Conservation (phyloP, 1,284 basidiomycete species). For the Blastosporella zonata region DNA sequence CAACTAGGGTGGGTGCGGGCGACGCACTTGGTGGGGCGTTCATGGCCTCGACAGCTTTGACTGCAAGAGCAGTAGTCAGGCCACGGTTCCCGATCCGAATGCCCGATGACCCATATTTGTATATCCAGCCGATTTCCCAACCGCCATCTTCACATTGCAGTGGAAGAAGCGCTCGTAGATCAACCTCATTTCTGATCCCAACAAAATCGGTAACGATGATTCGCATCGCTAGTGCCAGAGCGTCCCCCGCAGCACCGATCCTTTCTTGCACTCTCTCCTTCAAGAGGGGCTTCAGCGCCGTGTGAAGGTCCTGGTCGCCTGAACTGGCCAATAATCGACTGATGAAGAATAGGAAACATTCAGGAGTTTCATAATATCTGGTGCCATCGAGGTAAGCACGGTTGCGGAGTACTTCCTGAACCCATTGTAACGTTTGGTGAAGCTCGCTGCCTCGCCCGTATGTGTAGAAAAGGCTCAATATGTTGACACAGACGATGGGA, state of each 20-base stretch:
- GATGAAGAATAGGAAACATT: slow-evolving; percentile 54
- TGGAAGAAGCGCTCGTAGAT: slow-evolving; percentile 39
- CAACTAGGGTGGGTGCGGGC: slow-evolving; percentile 18
- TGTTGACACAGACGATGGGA: slow-evolving; percentile 53
- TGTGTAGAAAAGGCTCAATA: slow-evolving; percentile 46
- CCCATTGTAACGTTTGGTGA: slow-evolving; percentile 46
- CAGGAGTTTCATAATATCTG: slow-evolving; percentile 52
- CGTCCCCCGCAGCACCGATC: slow-evolving; percentile 47
- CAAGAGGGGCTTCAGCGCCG: slow-evolving; percentile 36
- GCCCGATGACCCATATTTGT: slow-evolving; percentile 45
- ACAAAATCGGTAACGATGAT: slow-evolving; percentile 40
- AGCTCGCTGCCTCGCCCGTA: slow-evolving; percentile 48
- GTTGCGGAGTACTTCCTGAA: slow-evolving; percentile 45
- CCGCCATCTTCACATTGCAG: slow-evolving; percentile 49
- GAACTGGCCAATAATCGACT: slow-evolving; percentile 42
- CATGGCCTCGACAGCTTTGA: slow-evolving; percentile 28
- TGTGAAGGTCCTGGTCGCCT: slow-evolving; percentile 32
- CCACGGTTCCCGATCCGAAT: slow-evolving; percentile 47
- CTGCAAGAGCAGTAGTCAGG: slow-evolving; percentile 32
- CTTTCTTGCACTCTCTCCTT: slow-evolving; percentile 45
- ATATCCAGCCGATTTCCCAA: slow-evolving; percentile 48
- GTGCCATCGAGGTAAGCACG: slow-evolving; percentile 55
- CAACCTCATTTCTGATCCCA: slow-evolving; percentile 40
- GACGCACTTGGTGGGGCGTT: slow-evolving; percentile 4
- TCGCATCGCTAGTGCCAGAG: slow-evolving; percentile 46